phyloP scores from a whole-genome alignment of 140 eudicot genomes.

The Erigeron philadelphicus region DNA sequence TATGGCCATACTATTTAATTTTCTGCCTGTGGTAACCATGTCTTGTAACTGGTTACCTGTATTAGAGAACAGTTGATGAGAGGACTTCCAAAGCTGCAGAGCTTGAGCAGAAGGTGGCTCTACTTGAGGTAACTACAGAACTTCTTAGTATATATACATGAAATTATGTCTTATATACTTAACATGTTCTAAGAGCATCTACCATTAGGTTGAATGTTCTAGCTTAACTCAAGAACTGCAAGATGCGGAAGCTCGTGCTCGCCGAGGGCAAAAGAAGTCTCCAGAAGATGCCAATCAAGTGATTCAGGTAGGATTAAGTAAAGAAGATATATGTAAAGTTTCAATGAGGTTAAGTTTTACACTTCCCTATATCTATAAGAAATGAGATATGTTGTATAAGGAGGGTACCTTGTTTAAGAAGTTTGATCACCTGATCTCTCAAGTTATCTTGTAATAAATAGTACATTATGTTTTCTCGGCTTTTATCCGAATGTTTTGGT shows the following conservation, averaged over 20 bases:
- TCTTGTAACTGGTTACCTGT: slow-evolving; percentile 18
- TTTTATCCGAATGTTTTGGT: background rate
- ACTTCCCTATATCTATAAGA: background rate
- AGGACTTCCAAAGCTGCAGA: slow-evolving; percentile 80
- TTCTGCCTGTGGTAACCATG: slow-evolving; percentile 18
- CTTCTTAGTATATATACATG: slow-evolving; percentile 8
- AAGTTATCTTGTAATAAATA: slow-evolving; percentile 12
- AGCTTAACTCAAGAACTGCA: slow-evolving; percentile 95
- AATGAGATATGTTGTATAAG: background rate
- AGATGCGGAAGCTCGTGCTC: slow-evolving; percentile 89
- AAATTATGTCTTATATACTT: background rate
- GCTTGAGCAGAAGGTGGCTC: slow-evolving; percentile 95
- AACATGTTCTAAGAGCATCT: slow-evolving; percentile 17
- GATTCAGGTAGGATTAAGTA: slow-evolving; percentile 57
- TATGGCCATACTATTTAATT: background rate
- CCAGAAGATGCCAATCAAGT: slow-evolving; percentile 94
- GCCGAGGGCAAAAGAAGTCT: slow-evolving; percentile 83
- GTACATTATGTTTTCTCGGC: background rate
- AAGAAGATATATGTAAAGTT: slow-evolving; percentile 11
- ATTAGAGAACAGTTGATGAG: slow-evolving; percentile 89
- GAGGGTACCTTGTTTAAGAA: too few relatives aligned
- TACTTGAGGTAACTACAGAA: slow-evolving; percentile 71
- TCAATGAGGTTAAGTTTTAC: background rate
- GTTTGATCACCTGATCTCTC: background rate
- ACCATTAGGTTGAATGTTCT: slow-evolving; percentile 79